Evolutionary conservation across 169 alveolate species (phyloP), one percentile per base, ranked within the genome.

Genomic region (Plasmodium reichenowi): DNA sequence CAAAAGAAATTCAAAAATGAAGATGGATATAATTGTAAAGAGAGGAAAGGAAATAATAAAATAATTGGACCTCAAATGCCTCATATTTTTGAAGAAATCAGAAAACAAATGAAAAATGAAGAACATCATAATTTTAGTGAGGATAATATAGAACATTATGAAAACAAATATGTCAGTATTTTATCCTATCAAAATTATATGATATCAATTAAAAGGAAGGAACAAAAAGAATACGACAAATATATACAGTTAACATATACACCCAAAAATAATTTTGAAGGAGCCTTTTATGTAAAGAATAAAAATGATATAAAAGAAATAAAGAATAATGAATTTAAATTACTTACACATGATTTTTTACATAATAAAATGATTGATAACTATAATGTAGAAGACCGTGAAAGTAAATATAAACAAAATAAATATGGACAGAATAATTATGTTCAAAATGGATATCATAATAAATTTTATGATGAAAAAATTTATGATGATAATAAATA

Each of bases 241-340:
- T 20, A 24, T 22, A 86, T 86, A 26, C 62, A 72, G 47, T 74
- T 71, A 24, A 32, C 24, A 24, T 72, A 86, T 86, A 72, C 13
- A 67, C 88, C 92, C n/a, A 86, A 86, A 62, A 86, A 59, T 72
- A 86, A 86, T 64, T 86, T 86, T 54, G 92, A 86, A 60, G 92
- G 92, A 20, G 92, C 88, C 38, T 86, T 72, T 72, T 86, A 47
- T 72, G 60, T 50, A 22, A 72, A 86, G n/a, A 29, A 71, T 17
- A 15, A 24, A 72, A 72, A 24, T 38, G 47, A 64, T 58, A 47
- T 64, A 72, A 12, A 52, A 66, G 26, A 86, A 47, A 56, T 59
- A 72, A 38, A 62, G 58, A 2, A 74, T 60, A 74, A 7, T 64
- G 1, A 38, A 52, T 64, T 24, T 47, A 43, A 17, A 17, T 4